Base-by-base conservation (phyloP, 75 land plant genomes). In the Chamaecyparis obtusa region DNA sequence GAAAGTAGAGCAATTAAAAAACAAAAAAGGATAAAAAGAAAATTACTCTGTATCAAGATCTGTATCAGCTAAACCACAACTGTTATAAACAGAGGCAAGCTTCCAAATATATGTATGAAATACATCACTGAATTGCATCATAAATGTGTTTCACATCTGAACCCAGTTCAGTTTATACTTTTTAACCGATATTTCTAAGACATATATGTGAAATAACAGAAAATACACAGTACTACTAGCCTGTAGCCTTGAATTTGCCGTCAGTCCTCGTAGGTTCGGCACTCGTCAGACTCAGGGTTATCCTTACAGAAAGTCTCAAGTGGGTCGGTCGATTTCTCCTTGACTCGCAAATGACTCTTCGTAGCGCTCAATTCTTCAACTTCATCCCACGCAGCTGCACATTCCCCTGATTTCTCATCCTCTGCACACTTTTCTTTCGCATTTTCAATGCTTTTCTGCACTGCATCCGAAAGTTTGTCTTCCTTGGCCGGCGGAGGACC, bases 321-420 rank as follows among this genome's bases (percentile, higher is more conserved):
- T 0, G 99, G 97, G 83, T 97, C 99, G 21, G 67, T 75, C 17
- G 57, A 8, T 10, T 44, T 39, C 48, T 87, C 88, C 89, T 85
- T 87, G 89, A 90, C 91, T 36, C 92, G 87, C 33, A 93, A 87
- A 81, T 96, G 91, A 86, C 96, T 90, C 13, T 89, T 92, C 6
- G 91, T 95, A 0, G 99, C 99, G 87, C 94, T 93, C 79, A 97
- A 87, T 92, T 98, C 99, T 94, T 98, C 99, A 67, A 97, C 99
- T 88, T 94, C 95, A 83, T 98, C 99, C 99, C 99, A 98, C 39
- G 99, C 97, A 17, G 94, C 99, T 44, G 87, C 99, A 83, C 99
- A 98, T 87, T 96, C 97, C 8, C 93, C 96, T 83, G 96, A 93
- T 37, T 49, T 90, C 1, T 88, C 87, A 88, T 98, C 92, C 0